phyloP scores from a whole-genome alignment of 176 grass and related monocot species.

The Avena atlantica region DNA sequence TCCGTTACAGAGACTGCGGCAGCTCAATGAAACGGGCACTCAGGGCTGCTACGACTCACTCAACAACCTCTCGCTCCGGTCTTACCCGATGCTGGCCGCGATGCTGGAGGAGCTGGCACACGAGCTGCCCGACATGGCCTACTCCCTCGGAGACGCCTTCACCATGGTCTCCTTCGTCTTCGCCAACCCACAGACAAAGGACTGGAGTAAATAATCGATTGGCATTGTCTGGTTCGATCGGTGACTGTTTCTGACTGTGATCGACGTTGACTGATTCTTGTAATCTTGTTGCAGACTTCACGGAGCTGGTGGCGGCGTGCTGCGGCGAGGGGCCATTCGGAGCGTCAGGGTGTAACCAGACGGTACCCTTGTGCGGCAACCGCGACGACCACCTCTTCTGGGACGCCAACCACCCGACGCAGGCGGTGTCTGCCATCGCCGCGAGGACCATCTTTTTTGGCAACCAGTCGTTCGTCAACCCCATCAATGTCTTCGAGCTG shows the following conservation, averaged over 20 bases:
- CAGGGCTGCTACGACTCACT: slow-evolving; percentile 48
- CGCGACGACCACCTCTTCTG: slow-evolving; percentile 55
- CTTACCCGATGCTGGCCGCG: slow-evolving; percentile 39
- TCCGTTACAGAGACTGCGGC: slow-evolving; percentile 46
- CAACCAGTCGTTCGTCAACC: slow-evolving; percentile 40
- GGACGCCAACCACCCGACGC: slow-evolving; percentile 60
- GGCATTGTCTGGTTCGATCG: too few species aligned
- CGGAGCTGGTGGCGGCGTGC: slow-evolving; percentile 49
- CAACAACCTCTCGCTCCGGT: slow-evolving; percentile 41
- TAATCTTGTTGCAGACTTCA: slow-evolving; percentile 41
- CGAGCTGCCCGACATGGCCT: slow-evolving; percentile 52
- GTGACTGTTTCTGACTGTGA: not conserved
- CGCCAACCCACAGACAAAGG: slow-evolving; percentile 35
- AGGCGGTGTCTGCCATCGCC: slow-evolving; percentile 51
- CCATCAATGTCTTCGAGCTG: slow-evolving; percentile 56
- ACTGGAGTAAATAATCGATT: too few species aligned
- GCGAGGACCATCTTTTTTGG: slow-evolving; percentile 50
- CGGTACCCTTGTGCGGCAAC: slow-evolving; percentile 41
- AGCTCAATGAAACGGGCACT: slow-evolving; percentile 13
- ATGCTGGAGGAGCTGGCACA: slow-evolving; percentile 29
- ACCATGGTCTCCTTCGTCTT: slow-evolving; percentile 44
- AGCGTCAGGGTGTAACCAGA: slow-evolving; percentile 20
- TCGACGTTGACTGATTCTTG: not conserved
- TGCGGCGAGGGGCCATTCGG: slow-evolving; percentile 51
- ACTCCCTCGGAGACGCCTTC: slow-evolving; percentile 54